Base-by-base conservation (phyloP, 2,329 filamentous ascomycete genomes). In the Aspergillus sp. region DNA sequence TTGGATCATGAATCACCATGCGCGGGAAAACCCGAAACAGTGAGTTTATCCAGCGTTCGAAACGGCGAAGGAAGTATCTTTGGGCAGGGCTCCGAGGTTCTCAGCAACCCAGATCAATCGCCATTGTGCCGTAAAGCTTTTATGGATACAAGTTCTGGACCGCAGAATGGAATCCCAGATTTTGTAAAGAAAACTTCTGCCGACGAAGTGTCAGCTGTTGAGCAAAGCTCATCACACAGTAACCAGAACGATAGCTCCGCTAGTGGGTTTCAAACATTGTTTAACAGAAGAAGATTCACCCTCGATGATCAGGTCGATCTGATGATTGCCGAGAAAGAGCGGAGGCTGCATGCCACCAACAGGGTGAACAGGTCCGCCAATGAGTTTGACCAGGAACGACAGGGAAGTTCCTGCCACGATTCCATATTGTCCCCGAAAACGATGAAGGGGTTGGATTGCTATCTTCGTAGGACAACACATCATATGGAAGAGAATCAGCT, bases 261-360 rank as follows among this genome's bases (percentile, higher is more conserved):
- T 47, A 7, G 3, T 11, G 9, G 22, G 10, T 12, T 22, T 18
- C 50, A 47, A 6, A 29, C 29, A 10, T 49, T 55, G 36, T 42
- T 54, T 7, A 42, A 62, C 3, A 52, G 52, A 45, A 52, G 62
- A 52, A 59, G 61, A 7, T 72, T 70, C 49, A 71, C 67, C 3
- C 63, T 72, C 32, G 69, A 73, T 31, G 42, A 55, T 22, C 39
- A 55, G 31, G 16, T 55, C 32, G 67, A 72, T 14, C 69, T 73
- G 55, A 50, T 64, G 11, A 58, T 68, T 55, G 67, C 63, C 36
- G 68, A 73, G 46, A 51, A 59, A 31, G 55, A 65, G 20, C 50
- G 57, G 4, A 57, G 20, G 46, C 54, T 59, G 7, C 51, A 54
- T n/a, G 22, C 22, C 7, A n/a, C 18, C 20, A n/a, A 51, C 22